phyloP scores from a whole-genome alignment of 164 flowering plant genomes.

The Sextonia rubra region DNA sequence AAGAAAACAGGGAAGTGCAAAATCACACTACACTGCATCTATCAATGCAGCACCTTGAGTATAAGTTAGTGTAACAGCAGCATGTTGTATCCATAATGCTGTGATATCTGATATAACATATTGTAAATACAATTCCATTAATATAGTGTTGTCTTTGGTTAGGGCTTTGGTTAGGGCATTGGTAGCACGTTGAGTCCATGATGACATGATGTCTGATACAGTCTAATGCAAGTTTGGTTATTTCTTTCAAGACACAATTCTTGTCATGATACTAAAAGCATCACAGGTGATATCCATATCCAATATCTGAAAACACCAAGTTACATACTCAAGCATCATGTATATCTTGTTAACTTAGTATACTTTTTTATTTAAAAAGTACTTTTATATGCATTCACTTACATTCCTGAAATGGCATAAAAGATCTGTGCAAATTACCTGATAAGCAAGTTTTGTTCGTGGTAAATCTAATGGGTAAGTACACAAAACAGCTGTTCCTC shows the following conservation, averaged over 20 bases:
- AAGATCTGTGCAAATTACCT: constrained; percentile 35
- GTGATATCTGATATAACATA: not conserved
- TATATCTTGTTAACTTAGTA: too few species aligned
- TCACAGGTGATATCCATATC: too few species aligned
- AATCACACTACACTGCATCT: not conserved
- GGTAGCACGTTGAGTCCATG: too few species aligned
- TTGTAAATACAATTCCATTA: not conserved
- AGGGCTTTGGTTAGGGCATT: not conserved
- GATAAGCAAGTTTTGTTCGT: constrained; percentile 95
- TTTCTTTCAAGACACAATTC: too few species aligned
- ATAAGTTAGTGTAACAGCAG: not conserved
- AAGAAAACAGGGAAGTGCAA: not conserved
- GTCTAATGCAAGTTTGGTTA: too few species aligned
- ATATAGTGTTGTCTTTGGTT: not conserved
- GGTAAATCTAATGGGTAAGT: constrained; percentile 94
- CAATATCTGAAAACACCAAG: too few species aligned
- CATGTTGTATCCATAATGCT: not conserved
- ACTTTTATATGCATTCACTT: not conserved
- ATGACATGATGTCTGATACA: too few species aligned
- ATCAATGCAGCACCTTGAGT: not conserved
- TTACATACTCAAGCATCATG: too few species aligned
- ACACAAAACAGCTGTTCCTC: constrained; percentile 96
- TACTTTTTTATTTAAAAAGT: too few species aligned
- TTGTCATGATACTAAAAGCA: too few species aligned
- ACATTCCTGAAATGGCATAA: not conserved